A percentile compares a stretch with the other conserved stretches of the same genome.
Evolutionary conservation across 352 stramenopile genomes (phyloP).

Genomic region (Phytophthora hybrid): DNA sequence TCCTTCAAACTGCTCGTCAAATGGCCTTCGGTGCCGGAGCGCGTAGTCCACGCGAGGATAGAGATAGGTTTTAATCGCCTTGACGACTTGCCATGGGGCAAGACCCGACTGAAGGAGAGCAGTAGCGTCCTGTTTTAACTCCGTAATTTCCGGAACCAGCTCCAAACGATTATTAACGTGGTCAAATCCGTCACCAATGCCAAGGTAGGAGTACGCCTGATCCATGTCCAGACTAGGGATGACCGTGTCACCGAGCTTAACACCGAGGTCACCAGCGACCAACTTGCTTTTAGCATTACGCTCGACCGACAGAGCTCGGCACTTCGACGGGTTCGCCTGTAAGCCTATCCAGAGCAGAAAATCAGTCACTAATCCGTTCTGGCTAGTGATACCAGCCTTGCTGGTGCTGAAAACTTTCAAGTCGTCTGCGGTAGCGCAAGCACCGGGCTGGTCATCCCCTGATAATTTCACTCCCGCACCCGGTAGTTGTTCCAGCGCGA

Average conservation of each 20-base stretch:
- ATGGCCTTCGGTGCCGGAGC: neutral
- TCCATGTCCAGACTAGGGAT: neutral
- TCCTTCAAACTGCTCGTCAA: neutral
- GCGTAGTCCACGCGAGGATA: neutral
- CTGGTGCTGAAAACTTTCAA: no score
- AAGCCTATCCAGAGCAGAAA: no score
- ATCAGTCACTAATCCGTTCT: no score
- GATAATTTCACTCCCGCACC: no score
- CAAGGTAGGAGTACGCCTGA: neutral
- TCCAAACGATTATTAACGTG: neutral
- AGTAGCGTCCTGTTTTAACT: neutral
- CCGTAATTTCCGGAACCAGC: neutral
- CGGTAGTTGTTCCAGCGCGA: slow-evolving; percentile 7
- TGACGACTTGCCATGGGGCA: neutral
- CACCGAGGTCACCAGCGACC: neutral
- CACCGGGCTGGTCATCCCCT: no score
- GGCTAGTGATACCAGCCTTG: no score
- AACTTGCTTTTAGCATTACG: no score
- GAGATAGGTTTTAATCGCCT: neutral
- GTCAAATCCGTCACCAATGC: neutral
- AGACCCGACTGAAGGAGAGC: neutral
- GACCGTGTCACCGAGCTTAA: neutral
- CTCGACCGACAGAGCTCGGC: no score
- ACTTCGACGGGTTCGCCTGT: no score
- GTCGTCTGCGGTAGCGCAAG: no score